Evolutionary conservation across 2,329 filamentous ascomycete genomes (phyloP).

Genomic region (Akanthomyces muscarius): DNA sequence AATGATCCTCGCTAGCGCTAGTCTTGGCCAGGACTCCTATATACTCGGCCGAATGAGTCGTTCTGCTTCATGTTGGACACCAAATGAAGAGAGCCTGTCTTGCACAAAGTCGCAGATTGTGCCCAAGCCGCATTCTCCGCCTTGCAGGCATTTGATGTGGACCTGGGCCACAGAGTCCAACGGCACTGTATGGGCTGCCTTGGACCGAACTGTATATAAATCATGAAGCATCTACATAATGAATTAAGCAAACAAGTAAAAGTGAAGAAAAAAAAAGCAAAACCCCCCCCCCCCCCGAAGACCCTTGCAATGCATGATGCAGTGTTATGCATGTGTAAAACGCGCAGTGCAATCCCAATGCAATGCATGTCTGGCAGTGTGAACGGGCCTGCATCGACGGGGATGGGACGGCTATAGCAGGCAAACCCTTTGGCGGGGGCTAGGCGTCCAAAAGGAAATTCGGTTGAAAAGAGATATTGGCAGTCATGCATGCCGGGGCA

Average conservation of each 20-base stretch:
- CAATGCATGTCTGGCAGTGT: slow-evolving; percentile 11
- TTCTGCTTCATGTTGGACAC: background rate
- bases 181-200: background rate
- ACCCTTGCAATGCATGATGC: background rate
- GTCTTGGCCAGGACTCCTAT: background rate
- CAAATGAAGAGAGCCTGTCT: background rate
- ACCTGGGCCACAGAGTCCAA: background rate
- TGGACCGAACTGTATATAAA: background rate
- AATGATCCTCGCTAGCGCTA: background rate
- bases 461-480: background rate
- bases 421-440: background rate
- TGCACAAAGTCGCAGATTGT: background rate
- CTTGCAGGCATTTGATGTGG: background rate
- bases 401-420: background rate
- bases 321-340: background rate
- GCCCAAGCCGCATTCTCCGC: background rate
- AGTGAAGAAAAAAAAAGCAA: background rate
- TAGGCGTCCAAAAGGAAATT: background rate
- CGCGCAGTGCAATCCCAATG: background rate
- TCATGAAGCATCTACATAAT: slow-evolving; percentile 1
- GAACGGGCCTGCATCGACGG: background rate
- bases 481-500: background rate
- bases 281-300: too few species aligned
- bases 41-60: background rate
- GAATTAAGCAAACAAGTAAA: background rate